These are phyloP conservation scores for Pichia phayaonensis DNA, from an alignment of 805 yeast genomes.

Conservation along the genomic window DNA sequence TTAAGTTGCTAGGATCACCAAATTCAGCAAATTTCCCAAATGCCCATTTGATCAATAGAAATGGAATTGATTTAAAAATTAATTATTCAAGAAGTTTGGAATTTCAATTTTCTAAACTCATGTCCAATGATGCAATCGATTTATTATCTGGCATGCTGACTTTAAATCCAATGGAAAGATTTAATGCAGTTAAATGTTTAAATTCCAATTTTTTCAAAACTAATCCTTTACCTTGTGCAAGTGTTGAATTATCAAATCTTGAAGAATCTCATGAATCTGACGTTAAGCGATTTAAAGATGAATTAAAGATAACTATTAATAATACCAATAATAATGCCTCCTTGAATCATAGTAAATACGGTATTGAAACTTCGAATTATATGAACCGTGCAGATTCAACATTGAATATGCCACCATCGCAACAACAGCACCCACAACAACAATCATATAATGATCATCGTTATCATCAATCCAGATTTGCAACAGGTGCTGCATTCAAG, in stretches of 20 bases:
- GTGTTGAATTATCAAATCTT: conserved; percentile 52
- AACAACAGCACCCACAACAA: not conserved
- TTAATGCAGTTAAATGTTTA: conserved; percentile 74
- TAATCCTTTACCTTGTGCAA: conserved; percentile 57
- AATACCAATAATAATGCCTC: not conserved
- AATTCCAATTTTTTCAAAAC: conserved; percentile 59
- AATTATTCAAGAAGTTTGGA: conserved; percentile 36
- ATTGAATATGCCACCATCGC: not conserved
- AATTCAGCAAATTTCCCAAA: conserved; percentile 52
- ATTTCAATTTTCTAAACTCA: conserved; percentile 33
- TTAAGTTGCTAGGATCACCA: conserved; percentile 79
- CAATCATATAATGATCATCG: not conserved
- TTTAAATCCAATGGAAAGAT: conserved; percentile 64
- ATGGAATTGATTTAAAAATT: conserved; percentile 31
- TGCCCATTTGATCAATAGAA: conserved; percentile 49
- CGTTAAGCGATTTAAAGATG: conserved; percentile 47
- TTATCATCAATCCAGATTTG: not conserved
- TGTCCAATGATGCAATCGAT: conserved; percentile 37
- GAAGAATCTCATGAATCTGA: conserved; percentile 91
- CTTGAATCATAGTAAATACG: conserved; percentile 11
- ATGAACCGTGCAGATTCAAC: conserved; percentile 4
- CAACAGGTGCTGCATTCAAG: not conserved
- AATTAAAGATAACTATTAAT: conserved; percentile 8
- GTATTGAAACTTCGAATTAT: conserved; percentile 4
- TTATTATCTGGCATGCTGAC: conserved; percentile 55